Conservation (phyloP, 1,284 basidiomycete species). For the Wolfiporia cocos region DNA sequence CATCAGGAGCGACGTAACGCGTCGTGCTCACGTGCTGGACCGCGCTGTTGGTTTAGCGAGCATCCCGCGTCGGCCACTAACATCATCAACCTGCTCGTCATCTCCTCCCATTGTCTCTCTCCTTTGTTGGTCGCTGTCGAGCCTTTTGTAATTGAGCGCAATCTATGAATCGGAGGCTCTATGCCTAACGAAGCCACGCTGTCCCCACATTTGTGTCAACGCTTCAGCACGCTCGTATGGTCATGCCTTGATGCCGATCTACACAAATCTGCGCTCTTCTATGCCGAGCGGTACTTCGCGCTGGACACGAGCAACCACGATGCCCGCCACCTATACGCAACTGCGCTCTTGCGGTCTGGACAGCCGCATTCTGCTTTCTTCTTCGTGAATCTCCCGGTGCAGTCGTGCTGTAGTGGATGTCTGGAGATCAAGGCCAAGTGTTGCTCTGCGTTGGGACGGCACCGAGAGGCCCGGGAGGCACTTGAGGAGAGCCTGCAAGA, state of each 20-base stretch:
- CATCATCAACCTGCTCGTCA: not conserved
- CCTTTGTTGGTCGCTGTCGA: constrained; percentile 2
- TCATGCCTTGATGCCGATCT: constrained; percentile 74
- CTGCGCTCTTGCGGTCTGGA: constrained; percentile 64
- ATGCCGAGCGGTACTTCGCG: constrained; percentile 74
- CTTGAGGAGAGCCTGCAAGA: constrained; percentile 56
- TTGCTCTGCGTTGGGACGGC: constrained; percentile 64
- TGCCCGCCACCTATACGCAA: constrained; percentile 80
- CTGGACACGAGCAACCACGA: constrained; percentile 69
- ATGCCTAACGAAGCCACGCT: constrained; percentile 46
- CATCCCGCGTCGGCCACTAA: too few species aligned
- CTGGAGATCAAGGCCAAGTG: constrained; percentile 76
- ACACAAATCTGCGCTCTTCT: constrained; percentile 71
- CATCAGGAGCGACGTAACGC: too few species aligned
- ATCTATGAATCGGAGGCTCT: constrained; percentile 22
- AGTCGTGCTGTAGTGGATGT: constrained; percentile 67
- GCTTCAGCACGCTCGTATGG: constrained; percentile 67
- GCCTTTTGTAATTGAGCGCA: constrained; percentile 3
- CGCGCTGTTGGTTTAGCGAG: too few species aligned
- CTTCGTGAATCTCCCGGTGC: constrained; percentile 56
- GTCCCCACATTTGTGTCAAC: constrained; percentile 50
- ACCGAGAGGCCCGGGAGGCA: constrained; percentile 67
- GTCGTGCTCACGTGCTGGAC: too few species aligned
- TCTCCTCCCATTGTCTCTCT: constrained; percentile 2
- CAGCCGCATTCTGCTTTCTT: constrained; percentile 76